Conservation (phyloP, 257 asterid species). For the Solanum pimpinellifolium region DNA sequence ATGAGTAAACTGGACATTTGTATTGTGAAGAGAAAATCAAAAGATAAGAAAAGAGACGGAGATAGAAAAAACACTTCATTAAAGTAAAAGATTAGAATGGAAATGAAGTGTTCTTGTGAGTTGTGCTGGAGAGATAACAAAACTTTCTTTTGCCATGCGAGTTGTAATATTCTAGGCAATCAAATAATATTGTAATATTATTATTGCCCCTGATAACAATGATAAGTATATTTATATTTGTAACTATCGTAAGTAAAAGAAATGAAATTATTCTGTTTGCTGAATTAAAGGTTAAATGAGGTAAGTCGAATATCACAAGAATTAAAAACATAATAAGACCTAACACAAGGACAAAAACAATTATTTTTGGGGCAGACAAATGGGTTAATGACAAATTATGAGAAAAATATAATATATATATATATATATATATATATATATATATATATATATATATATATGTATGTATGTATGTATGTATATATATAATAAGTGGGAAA, state of each 20-base stretch:
- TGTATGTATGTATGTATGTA: too few relatives aligned
- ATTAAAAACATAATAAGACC: neutral
- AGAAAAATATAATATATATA: neutral
- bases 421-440: too few relatives aligned
- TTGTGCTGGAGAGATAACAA: neutral
- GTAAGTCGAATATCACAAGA: neutral
- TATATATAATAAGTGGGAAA: too few relatives aligned
- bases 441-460: too few relatives aligned
- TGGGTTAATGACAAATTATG: neutral
- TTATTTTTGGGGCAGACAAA: neutral
- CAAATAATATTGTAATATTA: neutral
- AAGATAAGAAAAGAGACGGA: neutral
- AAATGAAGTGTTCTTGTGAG: neutral
- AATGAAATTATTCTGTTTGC: too few relatives aligned
- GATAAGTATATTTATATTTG: neutral
- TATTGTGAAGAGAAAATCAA: neutral
- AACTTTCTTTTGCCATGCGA: neutral
- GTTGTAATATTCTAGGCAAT: neutral
- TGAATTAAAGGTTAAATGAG: neutral
- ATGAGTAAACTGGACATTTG: neutral
- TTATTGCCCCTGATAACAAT: too few relatives aligned
- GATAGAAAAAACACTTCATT: neutral
- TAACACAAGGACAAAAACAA: neutral
- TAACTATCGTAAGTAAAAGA: neutral
- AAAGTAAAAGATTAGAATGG: neutral